Conservation (phyloP, 2,329 filamentous ascomycete species). For the Clarireedia monteithiana region DNA sequence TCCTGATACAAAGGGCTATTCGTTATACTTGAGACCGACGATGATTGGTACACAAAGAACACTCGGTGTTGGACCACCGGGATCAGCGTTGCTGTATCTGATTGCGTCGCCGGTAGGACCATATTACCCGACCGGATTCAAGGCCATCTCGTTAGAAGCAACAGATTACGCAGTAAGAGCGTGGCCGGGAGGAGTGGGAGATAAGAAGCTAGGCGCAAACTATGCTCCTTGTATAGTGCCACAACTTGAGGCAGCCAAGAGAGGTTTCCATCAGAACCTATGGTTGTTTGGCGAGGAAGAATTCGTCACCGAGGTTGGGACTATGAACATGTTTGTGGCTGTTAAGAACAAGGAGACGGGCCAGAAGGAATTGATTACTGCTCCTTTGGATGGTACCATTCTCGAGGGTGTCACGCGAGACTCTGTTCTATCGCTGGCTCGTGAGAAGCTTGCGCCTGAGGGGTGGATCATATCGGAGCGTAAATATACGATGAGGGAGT, state of each 20-base stretch:
- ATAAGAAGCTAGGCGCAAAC: conserved; percentile 98
- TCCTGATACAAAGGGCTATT: conserved; percentile 79
- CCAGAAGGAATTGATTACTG: conserved; percentile 87
- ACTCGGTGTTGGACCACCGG: conserved; percentile 85
- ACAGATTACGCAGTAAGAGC: conserved; percentile 95
- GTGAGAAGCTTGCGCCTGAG: conserved; percentile 72
- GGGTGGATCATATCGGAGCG: conserved; percentile 86
- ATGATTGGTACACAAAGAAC: conserved; percentile 97
- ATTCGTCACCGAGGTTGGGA: conserved; percentile 93
- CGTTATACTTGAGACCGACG: conserved; percentile 88
- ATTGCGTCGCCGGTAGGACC: conserved; percentile 95
- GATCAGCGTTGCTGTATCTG: conserved; percentile 84
- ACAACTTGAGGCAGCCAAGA: conserved; percentile 81
- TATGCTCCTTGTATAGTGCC: conserved; percentile 99
- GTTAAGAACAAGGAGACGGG: conserved; percentile 81
- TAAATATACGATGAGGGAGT: conserved; percentile 84
- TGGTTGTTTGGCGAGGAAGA: conserved; percentile 97
- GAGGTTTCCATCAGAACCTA: conserved; percentile 95
- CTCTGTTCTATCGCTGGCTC: conserved; percentile 77
- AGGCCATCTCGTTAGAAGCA: conserved; percentile 89
- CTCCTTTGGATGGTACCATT: conserved; percentile 92
- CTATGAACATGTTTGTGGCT: conserved; percentile 96
- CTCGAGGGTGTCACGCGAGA: conserved; percentile 91
- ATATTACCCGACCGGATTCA: conserved; percentile 98
- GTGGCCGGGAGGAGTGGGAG: conserved; percentile 94